These are phyloP conservation scores for Ambrosiella beaveri DNA, from an alignment of 2,329 filamentous ascomycete genomes.

Conservation along the genomic window DNA sequence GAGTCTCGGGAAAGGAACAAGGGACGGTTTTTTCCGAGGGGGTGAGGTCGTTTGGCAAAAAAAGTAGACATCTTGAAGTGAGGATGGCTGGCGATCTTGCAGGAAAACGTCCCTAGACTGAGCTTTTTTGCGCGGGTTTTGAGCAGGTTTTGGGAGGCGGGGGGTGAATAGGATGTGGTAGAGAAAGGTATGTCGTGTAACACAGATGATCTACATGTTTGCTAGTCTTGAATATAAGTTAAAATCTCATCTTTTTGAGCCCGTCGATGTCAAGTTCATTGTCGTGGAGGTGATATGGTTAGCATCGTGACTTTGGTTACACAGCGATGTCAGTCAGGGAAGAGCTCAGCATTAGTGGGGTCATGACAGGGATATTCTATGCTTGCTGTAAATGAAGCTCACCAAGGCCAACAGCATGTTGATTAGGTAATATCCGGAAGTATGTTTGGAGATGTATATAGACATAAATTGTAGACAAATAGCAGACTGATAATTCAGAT, in stretches of 20 bases:
- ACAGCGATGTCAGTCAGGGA: neutral
- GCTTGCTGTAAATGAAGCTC: neutral
- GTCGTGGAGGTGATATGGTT: no score
- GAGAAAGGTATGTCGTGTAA: neutral
- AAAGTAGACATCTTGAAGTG: neutral
- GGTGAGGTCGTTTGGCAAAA: neutral
- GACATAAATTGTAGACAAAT: no score
- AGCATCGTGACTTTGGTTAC: neutral
- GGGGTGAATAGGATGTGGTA: neutral
- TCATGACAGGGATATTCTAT: neutral
- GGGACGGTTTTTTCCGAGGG: neutral
- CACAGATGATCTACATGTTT: neutral
- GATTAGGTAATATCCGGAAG: no score
- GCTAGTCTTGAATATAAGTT: no score
- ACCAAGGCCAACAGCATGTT: neutral
- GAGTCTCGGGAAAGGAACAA: constrained; percentile 2
- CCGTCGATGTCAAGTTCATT: no score
- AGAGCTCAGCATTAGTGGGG: neutral
- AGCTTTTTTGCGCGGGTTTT: constrained; percentile 4
- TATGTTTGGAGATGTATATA: no score
- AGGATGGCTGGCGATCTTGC: neutral
- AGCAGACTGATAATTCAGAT: no score
- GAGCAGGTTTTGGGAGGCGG: neutral
- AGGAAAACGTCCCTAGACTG: neutral
- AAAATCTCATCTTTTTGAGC: no score